phyloP scores from a whole-genome alignment of 2,329 filamentous ascomycete genomes.

The Venturia carpophila region DNA sequence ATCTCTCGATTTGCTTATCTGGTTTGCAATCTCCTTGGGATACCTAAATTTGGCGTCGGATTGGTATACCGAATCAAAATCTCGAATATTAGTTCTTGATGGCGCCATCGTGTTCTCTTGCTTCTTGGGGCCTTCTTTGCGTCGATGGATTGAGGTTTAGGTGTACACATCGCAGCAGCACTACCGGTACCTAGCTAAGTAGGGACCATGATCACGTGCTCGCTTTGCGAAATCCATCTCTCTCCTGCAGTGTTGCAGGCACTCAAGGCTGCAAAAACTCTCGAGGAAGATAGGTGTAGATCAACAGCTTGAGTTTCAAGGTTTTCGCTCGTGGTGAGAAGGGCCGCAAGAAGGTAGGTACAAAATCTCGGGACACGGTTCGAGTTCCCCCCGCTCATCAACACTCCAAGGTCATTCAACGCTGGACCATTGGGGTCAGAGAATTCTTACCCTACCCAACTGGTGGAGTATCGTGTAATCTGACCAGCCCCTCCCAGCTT shows the following conservation, averaged over 20 bases:
- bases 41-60: constrained; percentile 2
- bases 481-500: constrained; percentile 1
- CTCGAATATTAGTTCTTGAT: background rate
- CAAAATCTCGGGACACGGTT: no score
- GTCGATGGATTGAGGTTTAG: background rate
- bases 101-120: constrained; percentile 1
- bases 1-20: background rate
- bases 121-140: background rate
- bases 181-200: background rate
- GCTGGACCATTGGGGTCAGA: background rate
- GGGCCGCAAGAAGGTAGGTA: no score
- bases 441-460: background rate
- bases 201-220: background rate
- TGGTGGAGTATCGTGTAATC: background rate
- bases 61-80: constrained; percentile 10
- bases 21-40: background rate
- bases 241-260: no score
- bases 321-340: no score
- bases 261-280: no score
- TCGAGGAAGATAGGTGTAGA: no score
- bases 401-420: background rate
- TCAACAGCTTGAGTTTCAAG: no score
- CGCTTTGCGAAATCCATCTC: no score
- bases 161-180: background rate
- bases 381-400: no score